Percentiles rank a stretch among this genome's conserved stretches.
Evolutionary conservation across 306 rosid species (phyloP).

Genomic region (Fagus sylvatica): DNA sequence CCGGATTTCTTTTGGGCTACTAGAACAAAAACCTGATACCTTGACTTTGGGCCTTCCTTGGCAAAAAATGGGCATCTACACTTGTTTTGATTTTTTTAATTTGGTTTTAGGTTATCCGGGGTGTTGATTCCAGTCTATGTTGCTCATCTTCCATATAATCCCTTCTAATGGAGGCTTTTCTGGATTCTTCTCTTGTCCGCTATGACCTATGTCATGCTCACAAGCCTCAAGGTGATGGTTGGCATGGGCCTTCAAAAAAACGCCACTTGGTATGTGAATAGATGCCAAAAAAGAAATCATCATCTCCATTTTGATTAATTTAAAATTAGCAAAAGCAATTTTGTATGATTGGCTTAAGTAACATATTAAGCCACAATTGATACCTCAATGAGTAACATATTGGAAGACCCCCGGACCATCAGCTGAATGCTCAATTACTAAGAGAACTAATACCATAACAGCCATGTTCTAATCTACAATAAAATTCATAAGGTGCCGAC

Average conservation of each 20-base stretch:
- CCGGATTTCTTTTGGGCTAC: no score
- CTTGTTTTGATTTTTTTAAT: not conserved
- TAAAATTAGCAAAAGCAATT: slow-evolving; percentile 13
- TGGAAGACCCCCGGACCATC: not conserved
- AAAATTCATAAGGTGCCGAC: slow-evolving; percentile 36
- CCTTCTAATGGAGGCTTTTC: slow-evolving; percentile 74
- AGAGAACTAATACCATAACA: slow-evolving; percentile 10
- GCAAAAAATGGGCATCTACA: no score
- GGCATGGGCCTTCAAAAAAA: slow-evolving; percentile 76
- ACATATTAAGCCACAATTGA: slow-evolving; percentile 16
- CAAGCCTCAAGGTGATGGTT: slow-evolving; percentile 88
- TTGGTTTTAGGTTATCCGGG: slow-evolving; percentile 70
- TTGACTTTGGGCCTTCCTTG: no score
- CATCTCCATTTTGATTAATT: slow-evolving; percentile 79
- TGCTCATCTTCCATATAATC: slow-evolving; percentile 69
- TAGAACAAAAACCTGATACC: no score
- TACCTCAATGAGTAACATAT: slow-evolving; percentile 11
- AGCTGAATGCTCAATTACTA: slow-evolving; percentile 6
- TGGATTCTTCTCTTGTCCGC: slow-evolving; percentile 56
- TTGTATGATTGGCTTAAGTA: not conserved
- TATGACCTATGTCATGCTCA: slow-evolving; percentile 79
- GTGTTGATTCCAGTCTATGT: slow-evolving; percentile 90
- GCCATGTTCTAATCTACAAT: slow-evolving; percentile 13
- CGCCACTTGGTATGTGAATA: slow-evolving; percentile 81
- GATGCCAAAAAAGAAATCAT: slow-evolving; percentile 74